These are phyloP conservation scores for Artemisia annua DNA, from an alignment of 129 eudicot species.

Conservation along the genomic window DNA sequence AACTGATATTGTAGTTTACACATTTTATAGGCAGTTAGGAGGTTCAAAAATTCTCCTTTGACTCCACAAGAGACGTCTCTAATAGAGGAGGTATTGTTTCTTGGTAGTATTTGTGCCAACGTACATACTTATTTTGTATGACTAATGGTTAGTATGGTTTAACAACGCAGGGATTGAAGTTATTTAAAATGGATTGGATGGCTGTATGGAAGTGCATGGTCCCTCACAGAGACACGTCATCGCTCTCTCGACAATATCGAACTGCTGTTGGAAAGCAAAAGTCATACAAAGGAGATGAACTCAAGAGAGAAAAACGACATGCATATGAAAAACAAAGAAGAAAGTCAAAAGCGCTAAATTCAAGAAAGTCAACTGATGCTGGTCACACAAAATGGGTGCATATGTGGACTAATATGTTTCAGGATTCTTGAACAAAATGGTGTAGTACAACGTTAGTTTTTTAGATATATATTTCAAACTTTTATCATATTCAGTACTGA, in stretches of 20 bases:
- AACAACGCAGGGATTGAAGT: constrained; percentile 67
- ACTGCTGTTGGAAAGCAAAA: constrained; percentile 82
- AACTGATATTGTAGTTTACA: not conserved
- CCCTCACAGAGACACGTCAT: constrained; percentile 86
- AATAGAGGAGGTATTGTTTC: constrained; percentile 1
- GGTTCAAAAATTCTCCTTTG: not conserved
- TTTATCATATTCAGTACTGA: too few species aligned
- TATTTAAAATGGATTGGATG: constrained; percentile 77
- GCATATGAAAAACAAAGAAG: constrained; percentile 61
- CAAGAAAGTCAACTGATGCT: constrained; percentile 9
- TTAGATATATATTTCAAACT: too few species aligned
- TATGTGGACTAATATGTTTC: too few species aligned
- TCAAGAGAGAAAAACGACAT: constrained; percentile 60
- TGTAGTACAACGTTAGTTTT: too few species aligned
- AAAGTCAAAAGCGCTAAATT: constrained; percentile 41
- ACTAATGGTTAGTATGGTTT: constrained; percentile 16
- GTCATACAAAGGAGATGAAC: constrained; percentile 71
- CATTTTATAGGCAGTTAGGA: not conserved
- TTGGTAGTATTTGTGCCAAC: not conserved
- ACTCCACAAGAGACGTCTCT: constrained; percentile 10
- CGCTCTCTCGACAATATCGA: constrained; percentile 93
- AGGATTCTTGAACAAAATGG: too few species aligned
- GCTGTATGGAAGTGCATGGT: constrained; percentile 75
- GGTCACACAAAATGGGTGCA: too few species aligned
- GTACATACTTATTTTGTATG: constrained; percentile 7